Conservation (phyloP, 768 basidiomycete species). For the Leccinum boreale region DNA sequence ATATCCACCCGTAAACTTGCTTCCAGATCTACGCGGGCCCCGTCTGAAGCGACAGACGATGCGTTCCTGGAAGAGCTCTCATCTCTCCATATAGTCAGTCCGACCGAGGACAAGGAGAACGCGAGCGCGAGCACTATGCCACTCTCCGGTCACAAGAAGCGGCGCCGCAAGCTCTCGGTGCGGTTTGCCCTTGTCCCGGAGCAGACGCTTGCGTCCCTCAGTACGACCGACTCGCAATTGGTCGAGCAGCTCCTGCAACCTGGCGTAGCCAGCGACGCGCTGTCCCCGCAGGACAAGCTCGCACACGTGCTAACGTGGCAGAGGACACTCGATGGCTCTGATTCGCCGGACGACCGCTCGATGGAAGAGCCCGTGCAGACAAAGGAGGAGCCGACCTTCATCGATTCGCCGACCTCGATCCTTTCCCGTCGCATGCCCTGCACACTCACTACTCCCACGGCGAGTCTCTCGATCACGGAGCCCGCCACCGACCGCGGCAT, state of each 20-base stretch:
- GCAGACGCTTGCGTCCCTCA: slow-evolving; percentile 50
- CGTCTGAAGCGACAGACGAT: slow-evolving; percentile 15
- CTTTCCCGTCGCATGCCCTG: slow-evolving; percentile 52
- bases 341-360: slow-evolving; percentile 27
- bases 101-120: slow-evolving; percentile 13
- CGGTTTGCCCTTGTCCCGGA: slow-evolving; percentile 31
- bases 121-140: slow-evolving; percentile 1
- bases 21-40: neutral
- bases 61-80: slow-evolving; percentile 42
- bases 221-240: slow-evolving; percentile 43
- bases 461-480: slow-evolving; percentile 29
- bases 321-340: slow-evolving; percentile 33
- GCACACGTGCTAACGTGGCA: slow-evolving; percentile 27
- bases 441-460: slow-evolving; percentile 48
- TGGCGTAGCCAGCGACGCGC: slow-evolving; percentile 33
- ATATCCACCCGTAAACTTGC: neutral
- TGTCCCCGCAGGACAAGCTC: slow-evolving; percentile 27
- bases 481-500: slow-evolving; percentile 34
- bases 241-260: slow-evolving; percentile 46
- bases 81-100: slow-evolving; percentile 42
- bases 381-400: neutral
- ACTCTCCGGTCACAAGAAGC: neutral
- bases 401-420: neutral
- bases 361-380: slow-evolving; percentile 29
- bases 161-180: slow-evolving; percentile 29